Evolutionary conservation across 371 early-diverging fungal species (phyloP).

Genomic region (Mortierella sp.): DNA sequence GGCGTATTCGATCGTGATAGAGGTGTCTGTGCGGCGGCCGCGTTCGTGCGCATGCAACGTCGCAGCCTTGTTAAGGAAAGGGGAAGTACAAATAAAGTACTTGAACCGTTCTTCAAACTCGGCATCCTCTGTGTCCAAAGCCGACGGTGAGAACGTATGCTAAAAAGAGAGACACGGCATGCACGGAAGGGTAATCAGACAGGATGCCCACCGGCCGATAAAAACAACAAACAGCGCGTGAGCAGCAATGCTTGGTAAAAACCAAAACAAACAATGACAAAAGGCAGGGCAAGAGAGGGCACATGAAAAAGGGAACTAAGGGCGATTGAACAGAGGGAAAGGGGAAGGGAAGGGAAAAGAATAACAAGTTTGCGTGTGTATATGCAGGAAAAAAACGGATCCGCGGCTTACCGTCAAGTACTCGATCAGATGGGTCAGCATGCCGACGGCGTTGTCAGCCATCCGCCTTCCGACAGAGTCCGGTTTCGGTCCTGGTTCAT

Average conservation of each 20-base stretch:
- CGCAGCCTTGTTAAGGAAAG: slow-evolving; percentile 66
- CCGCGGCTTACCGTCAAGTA: slow-evolving; percentile 40
- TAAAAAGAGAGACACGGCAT: slow-evolving; percentile 18
- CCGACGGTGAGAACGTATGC: slow-evolving; percentile 62
- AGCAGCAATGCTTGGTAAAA: slow-evolving; percentile 7
- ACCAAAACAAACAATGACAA: slow-evolving; percentile 2
- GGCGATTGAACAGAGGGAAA: slow-evolving; percentile 10
- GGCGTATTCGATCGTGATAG: slow-evolving; percentile 45
- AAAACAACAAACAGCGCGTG: slow-evolving; percentile 8
- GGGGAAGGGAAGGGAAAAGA: background rate
- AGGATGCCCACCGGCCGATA: background rate
- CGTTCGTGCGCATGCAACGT: slow-evolving; percentile 63
- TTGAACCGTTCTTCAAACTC: slow-evolving; percentile 79
- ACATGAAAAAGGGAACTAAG: slow-evolving; percentile 13
- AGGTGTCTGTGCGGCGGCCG: slow-evolving; percentile 48
- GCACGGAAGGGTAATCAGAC: background rate
- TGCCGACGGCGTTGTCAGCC: slow-evolving; percentile 42
- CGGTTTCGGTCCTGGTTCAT: slow-evolving; percentile 42
- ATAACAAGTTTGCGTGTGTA: background rate
- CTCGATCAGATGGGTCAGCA: slow-evolving; percentile 46
- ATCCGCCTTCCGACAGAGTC: slow-evolving; percentile 32
- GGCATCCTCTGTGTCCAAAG: slow-evolving; percentile 67
- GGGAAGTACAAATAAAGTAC: slow-evolving; percentile 74
- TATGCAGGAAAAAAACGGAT: slow-evolving; percentile 6
- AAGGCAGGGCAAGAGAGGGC: background rate